Percentiles rank a stretch among this genome's conserved stretches.
Conservation (phyloP, 768 basidiomycete species). For the Roridomyces roridus region DNA sequence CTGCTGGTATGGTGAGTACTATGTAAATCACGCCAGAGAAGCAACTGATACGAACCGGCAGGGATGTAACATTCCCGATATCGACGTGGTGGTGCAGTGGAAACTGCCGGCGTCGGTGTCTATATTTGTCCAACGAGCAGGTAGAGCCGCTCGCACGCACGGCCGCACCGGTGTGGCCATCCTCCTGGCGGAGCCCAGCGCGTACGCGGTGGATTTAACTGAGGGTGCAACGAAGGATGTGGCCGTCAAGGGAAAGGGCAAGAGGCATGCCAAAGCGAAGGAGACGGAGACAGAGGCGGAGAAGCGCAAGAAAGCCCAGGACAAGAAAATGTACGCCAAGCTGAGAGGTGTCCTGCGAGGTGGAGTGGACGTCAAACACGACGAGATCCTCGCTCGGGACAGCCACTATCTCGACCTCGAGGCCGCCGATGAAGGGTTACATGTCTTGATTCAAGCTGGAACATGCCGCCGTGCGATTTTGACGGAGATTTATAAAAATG, state of each 20-base stretch:
- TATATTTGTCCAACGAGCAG: constrained; percentile 37
- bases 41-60: too few species aligned
- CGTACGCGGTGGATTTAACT: constrained; percentile 7
- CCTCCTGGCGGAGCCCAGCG: constrained; percentile 26
- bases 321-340: constrained; percentile 16
- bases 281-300: not conserved
- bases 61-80: constrained; percentile 34
- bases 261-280: not conserved
- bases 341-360: not conserved
- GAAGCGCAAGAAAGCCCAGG: not conserved
- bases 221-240: not conserved
- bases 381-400: too few species aligned
- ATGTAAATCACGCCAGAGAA: too few species aligned
- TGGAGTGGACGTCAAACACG: not conserved
- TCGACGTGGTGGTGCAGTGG: constrained; percentile 41
- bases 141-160: constrained; percentile 30
- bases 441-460: constrained; percentile 24
- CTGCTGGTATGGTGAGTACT: constrained; percentile 41
- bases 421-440: constrained; percentile 24
- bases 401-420: too few species aligned
- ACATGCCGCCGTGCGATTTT: constrained; percentile 22
- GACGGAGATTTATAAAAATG: constrained; percentile 18
- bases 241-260: not conserved
- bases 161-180: constrained; percentile 26
- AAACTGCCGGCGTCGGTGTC: constrained; percentile 33